Percentiles rank a stretch among this genome's conserved stretches.
Evolutionary conservation across 106 monocot species (phyloP).

Genomic region (Dendrobium chrysotoxum): DNA sequence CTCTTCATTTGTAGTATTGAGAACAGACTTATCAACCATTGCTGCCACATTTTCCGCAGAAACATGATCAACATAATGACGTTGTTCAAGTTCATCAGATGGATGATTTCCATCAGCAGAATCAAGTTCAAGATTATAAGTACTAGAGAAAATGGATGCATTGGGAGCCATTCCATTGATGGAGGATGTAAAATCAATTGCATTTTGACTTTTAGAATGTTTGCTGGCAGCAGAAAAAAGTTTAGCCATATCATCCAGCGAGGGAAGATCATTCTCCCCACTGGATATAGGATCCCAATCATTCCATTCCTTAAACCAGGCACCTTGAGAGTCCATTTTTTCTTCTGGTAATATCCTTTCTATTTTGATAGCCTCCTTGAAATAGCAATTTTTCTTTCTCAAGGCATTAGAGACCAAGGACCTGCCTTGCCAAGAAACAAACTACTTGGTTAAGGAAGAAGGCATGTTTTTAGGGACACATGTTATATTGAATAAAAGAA

Average conservation of each 20-base stretch:
- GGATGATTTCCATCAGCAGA: neutral
- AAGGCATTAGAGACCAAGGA: slow-evolving; percentile 50
- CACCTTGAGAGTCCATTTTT: slow-evolving; percentile 16
- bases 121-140: neutral
- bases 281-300: slow-evolving; percentile 83
- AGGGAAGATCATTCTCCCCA: slow-evolving; percentile 66
- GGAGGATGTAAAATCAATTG: slow-evolving; percentile 27
- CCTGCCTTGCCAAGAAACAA: slow-evolving; percentile 25
- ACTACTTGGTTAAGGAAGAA: neutral
- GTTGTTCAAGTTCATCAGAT: slow-evolving; percentile 11
- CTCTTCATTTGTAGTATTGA: slow-evolving; percentile 6
- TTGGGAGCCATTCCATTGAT: slow-evolving; percentile 17
- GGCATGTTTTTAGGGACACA: neutral
- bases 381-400: slow-evolving; percentile 63
- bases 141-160: slow-evolving; percentile 4
- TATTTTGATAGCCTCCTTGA: slow-evolving; percentile 73
- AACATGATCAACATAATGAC: slow-evolving; percentile 4
- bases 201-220: slow-evolving; percentile 7
- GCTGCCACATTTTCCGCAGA: neutral
- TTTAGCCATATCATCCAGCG: slow-evolving; percentile 49
- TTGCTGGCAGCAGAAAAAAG: slow-evolving; percentile 30
- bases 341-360: slow-evolving; percentile 50
- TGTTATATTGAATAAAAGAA: neutral
- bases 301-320: slow-evolving; percentile 53
- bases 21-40: neutral